Evolutionary conservation across 2,329 filamentous ascomycete genomes (phyloP).

Genomic region (Trichoderma harzianum): DNA sequence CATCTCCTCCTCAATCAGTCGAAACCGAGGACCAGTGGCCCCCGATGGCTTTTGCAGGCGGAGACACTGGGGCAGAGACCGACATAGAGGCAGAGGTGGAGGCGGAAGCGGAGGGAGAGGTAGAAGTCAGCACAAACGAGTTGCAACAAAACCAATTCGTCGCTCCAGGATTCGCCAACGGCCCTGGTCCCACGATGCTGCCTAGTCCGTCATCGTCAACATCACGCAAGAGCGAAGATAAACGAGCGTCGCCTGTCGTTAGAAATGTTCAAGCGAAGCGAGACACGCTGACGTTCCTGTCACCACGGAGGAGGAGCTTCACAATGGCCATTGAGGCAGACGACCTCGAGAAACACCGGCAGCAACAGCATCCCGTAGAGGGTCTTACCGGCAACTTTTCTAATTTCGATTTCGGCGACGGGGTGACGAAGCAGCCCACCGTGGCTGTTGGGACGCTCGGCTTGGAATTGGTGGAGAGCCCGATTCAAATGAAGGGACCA

Average conservation of each 20-base stretch:
- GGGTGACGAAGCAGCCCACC: constrained; percentile 24
- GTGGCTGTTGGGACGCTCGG: not conserved
- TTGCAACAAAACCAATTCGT: constrained; percentile 23
- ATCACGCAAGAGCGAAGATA: constrained; percentile 40
- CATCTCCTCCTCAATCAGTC: constrained; percentile 39
- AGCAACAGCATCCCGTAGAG: constrained; percentile 28
- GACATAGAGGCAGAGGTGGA: constrained; percentile 21
- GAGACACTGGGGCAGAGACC: not conserved
- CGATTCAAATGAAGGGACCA: constrained; percentile 9
- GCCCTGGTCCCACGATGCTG: constrained; percentile 31
- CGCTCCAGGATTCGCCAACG: constrained; percentile 26
- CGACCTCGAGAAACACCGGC: constrained; percentile 22
- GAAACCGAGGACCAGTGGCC: constrained; percentile 28
- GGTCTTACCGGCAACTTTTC: constrained; percentile 39
- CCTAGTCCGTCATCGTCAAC: constrained; percentile 44
- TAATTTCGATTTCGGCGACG: constrained; percentile 38
- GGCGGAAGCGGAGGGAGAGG: constrained; percentile 13
- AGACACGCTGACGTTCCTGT: constrained; percentile 47
- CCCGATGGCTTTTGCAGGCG: not conserved
- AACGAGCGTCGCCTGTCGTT: constrained; percentile 43
- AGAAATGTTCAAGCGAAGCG: constrained; percentile 48
- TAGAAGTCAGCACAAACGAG: not conserved
- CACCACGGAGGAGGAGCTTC: constrained; percentile 46
- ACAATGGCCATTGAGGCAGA: constrained; percentile 37
- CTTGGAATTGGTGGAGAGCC: constrained; percentile 17